A percentile compares a stretch with the other conserved stretches of the same genome.
Evolutionary conservation across 1,284 basidiomycete genomes (phyloP).

Genomic region (Moesziomyces antarcticus): DNA sequence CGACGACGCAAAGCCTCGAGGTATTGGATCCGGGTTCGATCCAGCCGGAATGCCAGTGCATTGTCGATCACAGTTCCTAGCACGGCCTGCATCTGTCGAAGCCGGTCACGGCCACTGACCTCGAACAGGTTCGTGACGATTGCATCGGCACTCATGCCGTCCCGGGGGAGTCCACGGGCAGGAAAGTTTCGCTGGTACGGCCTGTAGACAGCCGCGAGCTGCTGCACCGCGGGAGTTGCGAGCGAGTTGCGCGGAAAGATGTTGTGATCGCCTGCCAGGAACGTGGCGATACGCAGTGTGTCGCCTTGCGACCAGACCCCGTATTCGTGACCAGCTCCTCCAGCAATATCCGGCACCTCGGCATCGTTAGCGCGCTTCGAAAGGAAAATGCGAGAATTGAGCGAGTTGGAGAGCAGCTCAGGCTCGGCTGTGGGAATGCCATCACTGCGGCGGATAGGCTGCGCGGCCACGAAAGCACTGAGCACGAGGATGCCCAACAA

Average conservation of each 20-base stretch:
- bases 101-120: neutral
- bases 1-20: constrained; percentile 7
- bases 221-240: neutral
- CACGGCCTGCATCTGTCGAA: constrained; percentile 4
- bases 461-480: no score
- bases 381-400: no score
- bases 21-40: constrained; percentile 1
- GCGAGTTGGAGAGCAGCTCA: no score
- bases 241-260: neutral
- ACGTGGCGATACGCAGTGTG: neutral
- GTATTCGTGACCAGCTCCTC: neutral
- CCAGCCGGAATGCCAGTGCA: constrained; percentile 1
- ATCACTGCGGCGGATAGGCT: no score
- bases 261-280: constrained; percentile 1
- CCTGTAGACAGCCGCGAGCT: neutral
- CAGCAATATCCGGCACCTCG: neutral
- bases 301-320: neutral
- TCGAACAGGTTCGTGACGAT: neutral
- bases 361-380: neutral
- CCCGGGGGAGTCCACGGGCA: neutral
- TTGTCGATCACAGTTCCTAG: constrained; percentile 2
- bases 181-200: constrained; percentile 1
- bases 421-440: no score
- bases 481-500: no score
- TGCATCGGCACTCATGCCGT: neutral